Base-by-base conservation (phyloP, 345 rosid species). In the Citrus australasica region DNA sequence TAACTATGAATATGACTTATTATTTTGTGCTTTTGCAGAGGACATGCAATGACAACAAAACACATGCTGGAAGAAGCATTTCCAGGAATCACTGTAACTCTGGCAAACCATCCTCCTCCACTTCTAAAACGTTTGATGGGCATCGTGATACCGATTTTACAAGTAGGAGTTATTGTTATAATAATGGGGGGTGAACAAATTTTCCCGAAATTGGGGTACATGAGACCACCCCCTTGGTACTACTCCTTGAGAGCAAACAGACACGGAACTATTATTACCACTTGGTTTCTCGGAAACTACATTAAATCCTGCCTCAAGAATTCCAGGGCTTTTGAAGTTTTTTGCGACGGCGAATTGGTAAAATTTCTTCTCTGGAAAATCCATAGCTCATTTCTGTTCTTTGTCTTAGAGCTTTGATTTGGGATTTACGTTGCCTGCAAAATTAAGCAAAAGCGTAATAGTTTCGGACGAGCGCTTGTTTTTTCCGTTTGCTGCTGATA, bases 241-340 rank as follows among this genome's bases (percentile, higher is more conserved):
- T 48, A 56, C n/a, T 68, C 67, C n/a, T 37, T 82, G 67, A 74
- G 79, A 17, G 78, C 85, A 7, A 82, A 82, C 68, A 81, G 70
- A 64, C 82, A 73, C 37, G 79, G 83, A 25, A 76, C 74, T 7
- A 68, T 79, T 22, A 79, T 84, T 9, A 69, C 72, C 61, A 71
- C 77, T 64, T 82, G 81, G 83, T 75, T 84, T 65, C 42, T 82
- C 2, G 87, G 85, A 42, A 82, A 85, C 62, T 71, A 78, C 21
- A 19, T 85, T 73, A 82, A 80, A 37, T 75, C 87, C 28, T 66
- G 60, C 40, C 82, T 80, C 4, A 75, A 78, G 56, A 62, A 73
- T 46, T 85, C 84, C 9, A 84, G 83, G 21, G 87, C 87, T 55
- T 85, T 85, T 53, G 85, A 85, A 75, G 82, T 80, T 24, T 74